Evolutionary conservation across 176 grass and related monocot species (phyloP).

Genomic region (Triticum monococcum): DNA sequence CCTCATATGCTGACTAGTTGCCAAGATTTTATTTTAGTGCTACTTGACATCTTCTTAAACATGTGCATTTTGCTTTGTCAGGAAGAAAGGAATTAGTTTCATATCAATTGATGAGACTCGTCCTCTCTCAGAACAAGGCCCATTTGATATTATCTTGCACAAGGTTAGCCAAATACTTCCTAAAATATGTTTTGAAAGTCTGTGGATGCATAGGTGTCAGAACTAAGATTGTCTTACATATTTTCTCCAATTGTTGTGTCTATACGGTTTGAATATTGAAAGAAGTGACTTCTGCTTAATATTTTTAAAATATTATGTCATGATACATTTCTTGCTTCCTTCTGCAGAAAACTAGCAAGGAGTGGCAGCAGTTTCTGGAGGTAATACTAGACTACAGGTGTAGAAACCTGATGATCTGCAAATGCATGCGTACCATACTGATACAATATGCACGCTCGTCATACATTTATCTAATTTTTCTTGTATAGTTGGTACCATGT

Average conservation of each 20-base stretch:
- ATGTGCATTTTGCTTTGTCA: conserved; percentile 30
- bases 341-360: conserved; percentile 65
- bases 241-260: not conserved
- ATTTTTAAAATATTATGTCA: not conserved
- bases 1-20: not conserved
- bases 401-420: conserved; percentile 3
- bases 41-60: not conserved
- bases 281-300: conserved; percentile 7
- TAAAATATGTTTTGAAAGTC: not conserved
- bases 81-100: conserved; percentile 90
- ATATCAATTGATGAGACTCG: conserved; percentile 64
- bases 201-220: not conserved
- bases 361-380: conserved; percentile 87
- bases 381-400: conserved; percentile 40
- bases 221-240: not conserved
- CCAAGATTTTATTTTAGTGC: not conserved
- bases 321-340: conserved; percentile 9
- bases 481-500: not conserved
- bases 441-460: not conserved
- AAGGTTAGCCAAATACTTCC: conserved; percentile 53
- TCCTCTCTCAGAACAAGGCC: conserved; percentile 81
- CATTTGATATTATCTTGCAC: conserved; percentile 94
- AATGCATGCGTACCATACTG: not conserved
- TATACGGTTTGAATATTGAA: conserved; percentile 8
- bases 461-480: not conserved